A percentile compares a stretch with the other conserved stretches of the same genome.
Conservation (phyloP, 345 rosid species). For the rapeseed (Brassica napus) region DNA sequence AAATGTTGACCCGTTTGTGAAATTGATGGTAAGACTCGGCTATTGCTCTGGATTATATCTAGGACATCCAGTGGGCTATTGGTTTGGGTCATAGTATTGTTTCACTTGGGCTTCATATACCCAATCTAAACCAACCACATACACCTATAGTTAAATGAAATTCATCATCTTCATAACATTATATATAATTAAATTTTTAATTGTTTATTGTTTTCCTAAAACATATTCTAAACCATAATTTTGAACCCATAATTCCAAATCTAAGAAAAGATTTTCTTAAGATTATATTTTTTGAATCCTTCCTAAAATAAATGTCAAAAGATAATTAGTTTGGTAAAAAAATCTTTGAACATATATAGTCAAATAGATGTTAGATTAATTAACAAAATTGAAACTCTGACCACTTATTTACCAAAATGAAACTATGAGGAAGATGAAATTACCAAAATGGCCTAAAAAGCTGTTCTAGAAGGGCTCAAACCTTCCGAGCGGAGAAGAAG, state of each 20-base stretch:
- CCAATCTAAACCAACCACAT: background rate
- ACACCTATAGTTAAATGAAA: background rate
- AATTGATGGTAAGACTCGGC: background rate
- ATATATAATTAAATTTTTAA: too few relatives aligned
- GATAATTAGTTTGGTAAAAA: background rate
- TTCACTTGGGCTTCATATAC: background rate
- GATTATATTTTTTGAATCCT: background rate
- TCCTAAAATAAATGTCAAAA: background rate
- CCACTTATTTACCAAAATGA: background rate
- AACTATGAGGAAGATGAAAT: background rate
- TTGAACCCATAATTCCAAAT: background rate
- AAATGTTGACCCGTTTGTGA: background rate
- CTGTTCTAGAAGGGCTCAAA: background rate
- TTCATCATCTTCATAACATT: background rate
- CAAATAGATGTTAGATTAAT: background rate
- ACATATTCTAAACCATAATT: background rate
- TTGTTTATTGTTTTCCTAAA: background rate
- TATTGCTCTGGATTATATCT: background rate
- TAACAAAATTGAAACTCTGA: background rate
- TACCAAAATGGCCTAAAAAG: background rate
- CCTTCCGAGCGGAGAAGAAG: constrained; percentile 26
- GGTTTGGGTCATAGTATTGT: background rate
- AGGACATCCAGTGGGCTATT: background rate
- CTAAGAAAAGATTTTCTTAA: background rate
- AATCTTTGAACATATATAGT: background rate